Evolutionary conservation across 1,284 basidiomycete genomes (phyloP), one percentile per base, ranked within the genome.

Genomic region (Melampsora larici-populina): DNA sequence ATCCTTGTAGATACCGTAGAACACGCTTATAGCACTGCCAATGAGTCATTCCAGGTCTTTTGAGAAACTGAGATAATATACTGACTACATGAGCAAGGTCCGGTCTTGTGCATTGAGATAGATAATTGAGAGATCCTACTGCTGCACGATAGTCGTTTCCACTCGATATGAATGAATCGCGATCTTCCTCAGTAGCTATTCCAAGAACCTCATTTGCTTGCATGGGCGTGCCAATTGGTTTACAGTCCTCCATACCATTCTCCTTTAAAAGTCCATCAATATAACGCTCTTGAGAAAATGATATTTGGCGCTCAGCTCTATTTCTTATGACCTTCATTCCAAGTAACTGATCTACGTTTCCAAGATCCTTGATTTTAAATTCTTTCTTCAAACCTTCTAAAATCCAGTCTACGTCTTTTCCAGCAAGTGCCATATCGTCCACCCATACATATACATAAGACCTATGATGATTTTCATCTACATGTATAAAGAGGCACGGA

Each of bases 401-500:
- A n/a, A n/a, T n/a, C n/a, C n/a, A n/a, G n/a, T n/a, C n/a, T n/a
- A n/a, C n/a, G n/a, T n/a, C n/a, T n/a, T n/a, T n/a, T n/a, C n/a
- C n/a, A n/a, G n/a, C n/a, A 70, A 48, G n/a, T n/a, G n/a, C n/a
- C n/a, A n/a, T n/a, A n/a, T n/a, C n/a, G n/a, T n/a, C n/a, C n/a
- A n/a, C n/a, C 15, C 60, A 55, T 5, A 70, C n/a, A 60, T 33
- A 70, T 6, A 70, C 69, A 60, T 58, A 60, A 55, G n/a, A n/a
- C n/a, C n/a, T n/a, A n/a, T 31, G 60, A 17, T 48, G 48, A 5
- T 58, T 4, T 29, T 7, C 8, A 36, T 60, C 51, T 31, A 18
- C 29, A 24, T 70, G 48, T 36, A 70, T 9, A 43, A 74, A 66
- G 0, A 74, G n/a, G 46, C 71, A 74, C 11, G 71, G 71, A 74